phyloP scores from a whole-genome alignment of 2,329 filamentous ascomycete genomes.

The Cladobotryum protrusum region DNA sequence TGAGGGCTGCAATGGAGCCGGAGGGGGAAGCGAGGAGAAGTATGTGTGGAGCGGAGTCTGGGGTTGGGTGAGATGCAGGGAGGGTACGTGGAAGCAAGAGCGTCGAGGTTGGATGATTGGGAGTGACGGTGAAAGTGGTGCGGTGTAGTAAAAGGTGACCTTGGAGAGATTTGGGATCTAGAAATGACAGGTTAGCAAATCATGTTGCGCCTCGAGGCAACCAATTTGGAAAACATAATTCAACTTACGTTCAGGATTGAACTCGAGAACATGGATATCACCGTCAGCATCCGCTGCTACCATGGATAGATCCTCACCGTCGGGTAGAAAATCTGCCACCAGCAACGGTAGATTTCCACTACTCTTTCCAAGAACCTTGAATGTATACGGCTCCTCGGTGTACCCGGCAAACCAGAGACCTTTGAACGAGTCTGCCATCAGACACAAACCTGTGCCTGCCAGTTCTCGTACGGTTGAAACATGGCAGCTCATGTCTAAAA shows the following conservation, averaged over 20 bases:
- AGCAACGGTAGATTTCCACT: slow-evolving; percentile 71
- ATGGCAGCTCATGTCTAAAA: slow-evolving; percentile 96
- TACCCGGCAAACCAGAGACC: slow-evolving; percentile 96
- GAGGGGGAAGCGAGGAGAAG: slow-evolving; percentile 69
- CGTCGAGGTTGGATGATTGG: slow-evolving; percentile 67
- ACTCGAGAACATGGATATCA: slow-evolving; percentile 84
- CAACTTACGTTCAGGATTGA: slow-evolving; percentile 81
- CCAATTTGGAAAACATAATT: not conserved
- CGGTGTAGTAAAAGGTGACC: slow-evolving; percentile 82
- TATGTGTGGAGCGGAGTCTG: slow-evolving; percentile 28
- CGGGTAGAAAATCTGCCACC: slow-evolving; percentile 80
- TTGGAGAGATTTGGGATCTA: slow-evolving; percentile 88
- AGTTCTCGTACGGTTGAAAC: slow-evolving; percentile 81
- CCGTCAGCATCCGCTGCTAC: slow-evolving; percentile 78
- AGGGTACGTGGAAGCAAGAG: slow-evolving; percentile 67
- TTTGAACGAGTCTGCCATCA: slow-evolving; percentile 86
- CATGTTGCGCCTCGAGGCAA: not conserved
- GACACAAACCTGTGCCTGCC: slow-evolving; percentile 73
- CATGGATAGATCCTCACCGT: slow-evolving; percentile 75
- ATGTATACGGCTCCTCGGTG: slow-evolving; percentile 92
- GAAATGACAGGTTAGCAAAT: not conserved
- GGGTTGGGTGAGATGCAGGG: slow-evolving; percentile 31
- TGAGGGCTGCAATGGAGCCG: slow-evolving; percentile 70
- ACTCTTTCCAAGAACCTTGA: slow-evolving; percentile 88
- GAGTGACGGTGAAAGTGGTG: slow-evolving; percentile 79